Evolutionary conservation across 371 early-diverging fungal genomes (phyloP), one percentile per base, ranked within the genome.

Genomic region (Lichtheimia ornata): DNA sequence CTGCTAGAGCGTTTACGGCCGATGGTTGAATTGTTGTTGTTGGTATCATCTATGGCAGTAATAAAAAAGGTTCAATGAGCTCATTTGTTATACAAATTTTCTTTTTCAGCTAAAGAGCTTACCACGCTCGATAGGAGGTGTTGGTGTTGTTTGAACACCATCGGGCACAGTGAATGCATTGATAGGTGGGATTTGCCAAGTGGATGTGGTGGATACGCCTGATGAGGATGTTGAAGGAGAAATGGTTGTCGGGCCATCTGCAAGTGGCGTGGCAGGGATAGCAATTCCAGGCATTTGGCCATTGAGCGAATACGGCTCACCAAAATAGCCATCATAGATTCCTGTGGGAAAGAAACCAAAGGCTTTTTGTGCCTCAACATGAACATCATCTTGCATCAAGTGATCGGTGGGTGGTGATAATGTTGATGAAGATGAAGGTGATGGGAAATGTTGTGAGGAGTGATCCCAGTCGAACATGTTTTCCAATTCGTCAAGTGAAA

Each of bases 181-280:
- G 35, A 47, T 18, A 47, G 47, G n/a, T 47, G 47, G 47, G 0
- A 47, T n/a, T 22, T 47, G 47, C 47, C 47, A 47, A 22, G 47
- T 47, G 0, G 47, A 47, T n/a, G 47, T 47, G 17, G 76, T 73
- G 2, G 74, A 72, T 35, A 35, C 2, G 35, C 35, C 35, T 35
- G 35, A 35, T 11, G 35, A 35, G n/a, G 77, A 47, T 62, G 76
- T 41, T 58, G 66, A 59, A 58, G 25, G 73, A 68, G 35, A 73
- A 61, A 71, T 65, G 18, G 12, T 61, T 64, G 58, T 69, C 61
- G 12, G 65, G 53, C 53, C 67, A 24, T 72, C 73, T 0, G 70
- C 63, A 18, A 69, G 53, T 0, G 79, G 64, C 0, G 71, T 72
- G 3, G 66, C 59, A 43, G 64, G 62, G 2, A 66, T 69, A 51